These are phyloP conservation scores for Rhynchospora tenuis DNA, from an alignment of 176 grass and related monocot genomes.

Conservation along the genomic window DNA sequence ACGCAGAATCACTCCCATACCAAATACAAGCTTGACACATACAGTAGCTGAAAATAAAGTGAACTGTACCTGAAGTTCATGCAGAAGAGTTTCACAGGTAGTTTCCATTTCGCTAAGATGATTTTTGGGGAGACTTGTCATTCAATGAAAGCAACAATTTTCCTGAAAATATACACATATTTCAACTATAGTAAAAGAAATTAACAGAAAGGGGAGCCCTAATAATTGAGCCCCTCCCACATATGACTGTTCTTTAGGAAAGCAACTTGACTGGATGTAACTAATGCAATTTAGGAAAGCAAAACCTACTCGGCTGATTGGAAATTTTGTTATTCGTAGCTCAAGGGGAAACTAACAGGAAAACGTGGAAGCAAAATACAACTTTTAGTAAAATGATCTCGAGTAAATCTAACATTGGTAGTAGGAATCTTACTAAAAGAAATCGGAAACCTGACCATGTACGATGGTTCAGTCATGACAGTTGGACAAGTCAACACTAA, in stretches of 20 bases:
- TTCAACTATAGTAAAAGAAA: neutral
- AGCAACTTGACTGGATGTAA: neutral
- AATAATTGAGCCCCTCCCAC: neutral
- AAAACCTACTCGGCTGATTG: neutral
- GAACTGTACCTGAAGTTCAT: conserved; percentile 50
- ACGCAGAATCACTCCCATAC: neutral
- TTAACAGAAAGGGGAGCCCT: neutral
- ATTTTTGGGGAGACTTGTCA: conserved; percentile 23
- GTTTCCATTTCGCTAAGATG: conserved; percentile 39
- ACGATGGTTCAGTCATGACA: neutral
- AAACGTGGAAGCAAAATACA: neutral
- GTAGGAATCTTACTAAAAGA: neutral
- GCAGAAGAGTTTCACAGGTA: conserved; percentile 46
- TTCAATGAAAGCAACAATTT: neutral
- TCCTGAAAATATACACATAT: conserved; percentile 15
- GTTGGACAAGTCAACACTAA: neutral
- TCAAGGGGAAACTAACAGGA: neutral
- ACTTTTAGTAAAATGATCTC: neutral
- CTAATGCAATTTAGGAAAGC: neutral
- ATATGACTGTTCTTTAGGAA: neutral
- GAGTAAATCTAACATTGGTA: neutral
- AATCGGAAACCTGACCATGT: neutral
- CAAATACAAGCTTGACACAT: neutral
- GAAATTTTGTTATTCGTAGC: neutral
- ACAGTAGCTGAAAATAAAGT: neutral